Evolutionary conservation across 805 yeast species (phyloP), one percentile per base, ranked within the genome.

Genomic region (Candida bentonensis): DNA sequence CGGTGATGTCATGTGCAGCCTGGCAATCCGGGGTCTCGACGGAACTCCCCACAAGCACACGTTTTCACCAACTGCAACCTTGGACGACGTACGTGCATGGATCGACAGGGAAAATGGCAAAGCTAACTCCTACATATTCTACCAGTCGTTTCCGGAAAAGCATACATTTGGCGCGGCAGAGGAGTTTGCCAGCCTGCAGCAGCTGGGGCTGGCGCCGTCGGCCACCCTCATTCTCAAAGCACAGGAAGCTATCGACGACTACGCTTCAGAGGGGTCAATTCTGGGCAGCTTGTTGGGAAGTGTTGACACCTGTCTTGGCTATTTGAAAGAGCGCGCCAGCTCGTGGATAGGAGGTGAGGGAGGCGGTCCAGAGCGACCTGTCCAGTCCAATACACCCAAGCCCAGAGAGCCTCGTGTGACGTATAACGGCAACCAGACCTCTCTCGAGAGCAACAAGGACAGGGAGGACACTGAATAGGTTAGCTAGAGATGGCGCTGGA

Each of bases 1-100:
- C n/a, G n/a, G n/a, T n/a, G n/a, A n/a, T n/a, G n/a, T n/a, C n/a
- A n/a, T n/a, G 49, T 50, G 83, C 49, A 59, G 68, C 0, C 60
- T 80, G 9, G 70, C 74, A 15, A 65, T 84, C 9, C 73, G 82
- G 51, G 63, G 82, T 33, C 69, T 84, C 42, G 82, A 84, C 59
- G 92, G 94, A 0, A 63, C 67, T 9, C 64, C 82, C 1, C 46
- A 80, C 2, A 71, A 68, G 44, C 68, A 74, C 40, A 65, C 66
- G 21, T 83, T 84, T 51, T 46, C 55, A 1, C 58, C 71, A 1
- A 46, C 52, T 2, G 66, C 69, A 7, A 72, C 74, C 1, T 63
- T 85, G 28, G 61, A 63, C 20, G 72, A 68, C 41, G 87, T 85
- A 2, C 65, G 94, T 44, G 60, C 58, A 15, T 79, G 80, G 76